phyloP scores from a whole-genome alignment of 495 filamentous ascomycete species.

The Tuber melanosporum region DNA sequence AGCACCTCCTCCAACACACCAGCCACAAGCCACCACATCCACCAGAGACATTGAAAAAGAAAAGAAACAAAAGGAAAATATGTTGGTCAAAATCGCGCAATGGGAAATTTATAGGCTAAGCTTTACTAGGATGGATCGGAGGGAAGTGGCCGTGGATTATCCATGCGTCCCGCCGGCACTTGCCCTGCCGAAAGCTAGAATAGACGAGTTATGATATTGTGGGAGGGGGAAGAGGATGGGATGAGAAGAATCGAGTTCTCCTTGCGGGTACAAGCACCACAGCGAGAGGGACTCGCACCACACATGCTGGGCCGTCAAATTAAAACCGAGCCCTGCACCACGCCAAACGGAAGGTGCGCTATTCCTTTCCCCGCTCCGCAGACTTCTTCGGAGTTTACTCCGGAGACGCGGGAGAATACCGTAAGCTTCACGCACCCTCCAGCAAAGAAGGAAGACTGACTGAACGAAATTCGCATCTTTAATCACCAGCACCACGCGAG shows the following conservation, averaged over 20 bases:
- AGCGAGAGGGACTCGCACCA: neutral
- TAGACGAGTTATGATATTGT: neutral
- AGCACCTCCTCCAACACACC: neutral
- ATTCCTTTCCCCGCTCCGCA: neutral
- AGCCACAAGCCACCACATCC: neutral
- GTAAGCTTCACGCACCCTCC: neutral
- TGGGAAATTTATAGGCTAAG: neutral
- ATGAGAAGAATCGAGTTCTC: neutral
- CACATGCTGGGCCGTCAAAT: neutral
- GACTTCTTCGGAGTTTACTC: neutral
- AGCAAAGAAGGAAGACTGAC: too few species aligned
- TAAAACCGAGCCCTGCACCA: neutral
- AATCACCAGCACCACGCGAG: too few species aligned
- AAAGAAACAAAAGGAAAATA: neutral
- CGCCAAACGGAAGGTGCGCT: too few species aligned
- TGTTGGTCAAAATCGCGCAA: neutral
- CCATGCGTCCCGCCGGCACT: neutral
- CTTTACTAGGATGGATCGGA: neutral
- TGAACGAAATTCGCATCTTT: too few species aligned
- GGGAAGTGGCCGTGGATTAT: neutral
- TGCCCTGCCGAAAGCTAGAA: neutral
- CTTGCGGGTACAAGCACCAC: neutral
- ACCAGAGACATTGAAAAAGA: neutral
- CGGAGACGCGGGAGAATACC: neutral
- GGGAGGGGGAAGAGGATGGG: neutral